Percentiles rank a stretch among this genome's conserved stretches.
Evolutionary conservation across 176 grass and related monocot species (phyloP).

Genomic region (Aegilops tauschii): DNA sequence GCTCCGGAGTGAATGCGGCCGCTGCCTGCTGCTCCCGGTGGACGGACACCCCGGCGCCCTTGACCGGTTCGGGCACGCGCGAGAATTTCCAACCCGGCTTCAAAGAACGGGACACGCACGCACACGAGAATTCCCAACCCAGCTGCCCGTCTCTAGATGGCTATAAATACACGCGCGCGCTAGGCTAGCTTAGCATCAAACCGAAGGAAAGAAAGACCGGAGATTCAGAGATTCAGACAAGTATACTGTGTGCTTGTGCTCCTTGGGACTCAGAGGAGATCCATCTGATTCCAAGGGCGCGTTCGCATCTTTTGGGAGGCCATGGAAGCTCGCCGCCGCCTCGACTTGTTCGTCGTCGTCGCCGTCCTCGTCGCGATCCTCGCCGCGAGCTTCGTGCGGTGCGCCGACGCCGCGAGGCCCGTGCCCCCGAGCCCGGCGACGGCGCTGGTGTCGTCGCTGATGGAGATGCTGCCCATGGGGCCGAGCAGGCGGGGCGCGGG

Average conservation of each 20-base stretch:
- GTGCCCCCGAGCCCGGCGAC: constrained; percentile 38
- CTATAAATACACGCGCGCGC: constrained; percentile 11
- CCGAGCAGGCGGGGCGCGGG: constrained; percentile 38
- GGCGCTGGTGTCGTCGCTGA: constrained; percentile 31
- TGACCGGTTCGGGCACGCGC: constrained; percentile 7
- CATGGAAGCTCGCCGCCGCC: constrained; percentile 2
- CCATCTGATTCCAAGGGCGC: neutral
- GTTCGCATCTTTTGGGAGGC: neutral
- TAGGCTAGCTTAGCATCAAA: neutral
- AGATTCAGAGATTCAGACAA: neutral
- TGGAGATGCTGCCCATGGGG: constrained; percentile 50
- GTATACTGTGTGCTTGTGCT: neutral
- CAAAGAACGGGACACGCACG: neutral
- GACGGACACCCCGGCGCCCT: neutral
- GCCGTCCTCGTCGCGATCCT: neutral
- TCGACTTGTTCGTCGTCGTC: neutral
- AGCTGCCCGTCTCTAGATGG: neutral
- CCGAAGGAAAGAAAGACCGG: neutral
- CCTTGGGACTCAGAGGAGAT: neutral
- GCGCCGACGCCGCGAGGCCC: constrained; percentile 43
- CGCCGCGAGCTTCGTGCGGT: constrained; percentile 4
- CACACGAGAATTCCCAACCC: neutral
- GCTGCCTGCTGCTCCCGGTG: neutral
- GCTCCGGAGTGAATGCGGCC: neutral
- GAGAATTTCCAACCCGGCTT: constrained; percentile 4